Conservation (phyloP, 768 basidiomycete species). For the Hebeloma cylindrosporum region DNA sequence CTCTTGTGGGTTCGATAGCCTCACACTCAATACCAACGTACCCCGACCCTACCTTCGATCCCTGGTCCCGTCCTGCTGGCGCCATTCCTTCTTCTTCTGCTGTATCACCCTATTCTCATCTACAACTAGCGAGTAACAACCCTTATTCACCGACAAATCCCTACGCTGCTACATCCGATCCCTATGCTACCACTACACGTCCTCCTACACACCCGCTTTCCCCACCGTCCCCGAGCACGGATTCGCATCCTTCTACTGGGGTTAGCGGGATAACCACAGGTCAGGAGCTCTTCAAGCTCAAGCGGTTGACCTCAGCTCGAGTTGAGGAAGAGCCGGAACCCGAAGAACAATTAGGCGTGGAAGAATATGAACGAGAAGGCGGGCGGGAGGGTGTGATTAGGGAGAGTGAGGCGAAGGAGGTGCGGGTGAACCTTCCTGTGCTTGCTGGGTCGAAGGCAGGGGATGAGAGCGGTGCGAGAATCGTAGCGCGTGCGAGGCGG, state of each 20-base stretch:
- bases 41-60: constrained; percentile 18
- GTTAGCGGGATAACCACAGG: not conserved
- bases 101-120: not conserved
- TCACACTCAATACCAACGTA: constrained; percentile 5
- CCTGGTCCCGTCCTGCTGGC: constrained; percentile 9
- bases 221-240: constrained; percentile 21
- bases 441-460: too few species aligned
- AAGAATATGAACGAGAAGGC: constrained; percentile 3
- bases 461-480: too few species aligned
- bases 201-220: constrained; percentile 12
- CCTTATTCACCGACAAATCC: constrained; percentile 7
- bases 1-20: too few species aligned
- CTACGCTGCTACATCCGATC: too few species aligned
- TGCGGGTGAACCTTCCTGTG: constrained; percentile 11
- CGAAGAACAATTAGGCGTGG: not conserved
- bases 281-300: constrained; percentile 15
- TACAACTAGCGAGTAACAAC: constrained; percentile 4
- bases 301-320: constrained; percentile 8
- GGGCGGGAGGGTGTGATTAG: not conserved
- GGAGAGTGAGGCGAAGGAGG: constrained; percentile 8
- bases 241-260: constrained; percentile 22
- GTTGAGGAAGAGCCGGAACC: not conserved
- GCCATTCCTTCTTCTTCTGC: constrained; percentile 1
- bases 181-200: not conserved
- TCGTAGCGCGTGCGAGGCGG: too few species aligned